Evolutionary conservation across 2,329 filamentous ascomycete species (phyloP).

Genomic region (Ophiostoma populinum): DNA sequence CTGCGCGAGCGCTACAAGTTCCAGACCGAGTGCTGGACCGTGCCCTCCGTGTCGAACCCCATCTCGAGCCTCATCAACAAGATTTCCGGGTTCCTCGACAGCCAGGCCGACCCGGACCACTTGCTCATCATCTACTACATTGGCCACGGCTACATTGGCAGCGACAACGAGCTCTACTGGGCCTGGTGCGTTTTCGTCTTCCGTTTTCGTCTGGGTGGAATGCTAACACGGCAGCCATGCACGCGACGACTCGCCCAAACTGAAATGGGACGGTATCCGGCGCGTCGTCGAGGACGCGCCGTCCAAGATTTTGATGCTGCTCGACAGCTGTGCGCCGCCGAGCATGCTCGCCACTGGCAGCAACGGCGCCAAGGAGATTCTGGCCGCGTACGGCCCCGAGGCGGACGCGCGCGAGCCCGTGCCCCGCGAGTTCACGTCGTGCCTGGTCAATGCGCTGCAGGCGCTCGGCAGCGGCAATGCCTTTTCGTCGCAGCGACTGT

Average conservation of each 20-base stretch:
- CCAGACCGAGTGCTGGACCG: constrained; percentile 41
- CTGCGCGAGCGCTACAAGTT: constrained; percentile 44
- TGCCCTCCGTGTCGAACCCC: constrained; percentile 40
- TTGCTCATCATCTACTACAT: constrained; percentile 49
- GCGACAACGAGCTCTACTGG: constrained; percentile 47
- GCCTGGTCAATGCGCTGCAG: constrained; percentile 34
- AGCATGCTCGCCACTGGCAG: constrained; percentile 32
- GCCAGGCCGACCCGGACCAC: constrained; percentile 38
- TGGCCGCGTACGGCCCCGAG: constrained; percentile 41
- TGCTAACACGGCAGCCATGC: constrained; percentile 27
- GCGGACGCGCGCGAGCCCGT: constrained; percentile 25
- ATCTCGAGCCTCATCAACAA: constrained; percentile 44
- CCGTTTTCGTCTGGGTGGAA: neutral
- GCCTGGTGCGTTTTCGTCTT: constrained; percentile 38
- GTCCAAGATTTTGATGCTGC: constrained; percentile 43
- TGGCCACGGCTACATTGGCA: constrained; percentile 39
- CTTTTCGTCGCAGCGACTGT: constrained; percentile 37
- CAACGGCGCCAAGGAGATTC: constrained; percentile 42
- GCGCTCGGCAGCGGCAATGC: constrained; percentile 35
- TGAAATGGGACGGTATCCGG: constrained; percentile 47
- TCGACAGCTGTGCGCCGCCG: constrained; percentile 43
- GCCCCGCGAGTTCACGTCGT: constrained; percentile 41
- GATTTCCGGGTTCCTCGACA: constrained; percentile 38
- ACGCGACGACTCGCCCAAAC: constrained; percentile 38
- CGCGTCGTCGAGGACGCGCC: constrained; percentile 44